Evolutionary conservation across 352 stramenopile species (phyloP), one percentile per base, ranked within the genome.

Genomic region (Aphanomyces stellatus): DNA sequence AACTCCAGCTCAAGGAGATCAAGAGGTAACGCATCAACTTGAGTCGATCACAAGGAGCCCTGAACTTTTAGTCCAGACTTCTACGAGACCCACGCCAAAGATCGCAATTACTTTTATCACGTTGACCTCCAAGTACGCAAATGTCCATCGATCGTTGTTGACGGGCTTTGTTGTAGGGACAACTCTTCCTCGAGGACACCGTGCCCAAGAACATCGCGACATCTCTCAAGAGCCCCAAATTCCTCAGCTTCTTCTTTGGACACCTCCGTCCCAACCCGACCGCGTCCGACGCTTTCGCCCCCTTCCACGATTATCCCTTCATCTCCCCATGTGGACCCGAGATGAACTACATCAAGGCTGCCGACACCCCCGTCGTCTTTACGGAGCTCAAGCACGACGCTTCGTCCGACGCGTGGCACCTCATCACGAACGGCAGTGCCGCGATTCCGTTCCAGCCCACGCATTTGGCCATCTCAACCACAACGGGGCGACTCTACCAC

Each of bases 341-440:
- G 69, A 90, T 88, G 77, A 93, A 93, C 68, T 91, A 87, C 63
- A 91, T 93, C 75, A 93, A 93, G 71, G 89, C 79, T 70, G 82
- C 85, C 6, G 85, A 93, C 67, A 81, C 78, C 0, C 82, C 85
- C 25, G 76, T 91, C 34, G 85, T 93, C 57, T 85, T 91, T 57
- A 77, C 89, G 22, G 81, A 90, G 24, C 65, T 93, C 25, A 71
- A 70, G 0, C 71, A 53, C 1, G n/a, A 72, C 6, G 63, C 40
- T 27, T 85, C 77, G 78, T n/a, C n/a, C n/a, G n/a, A n/a, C n/a
- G n/a, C n/a, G n/a, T 70, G 69, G 41, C 79, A 88, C 41, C 61
- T 79, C 37, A 87, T 80, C 66, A 82, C 79, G 0, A 79, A 80
- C n/a, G 80, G 78, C 10, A 80, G 79, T 34, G 67, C 89, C 7